phyloP scores from a whole-genome alignment of 2,329 filamentous ascomycete genomes.

The Claviceps citrina region DNA sequence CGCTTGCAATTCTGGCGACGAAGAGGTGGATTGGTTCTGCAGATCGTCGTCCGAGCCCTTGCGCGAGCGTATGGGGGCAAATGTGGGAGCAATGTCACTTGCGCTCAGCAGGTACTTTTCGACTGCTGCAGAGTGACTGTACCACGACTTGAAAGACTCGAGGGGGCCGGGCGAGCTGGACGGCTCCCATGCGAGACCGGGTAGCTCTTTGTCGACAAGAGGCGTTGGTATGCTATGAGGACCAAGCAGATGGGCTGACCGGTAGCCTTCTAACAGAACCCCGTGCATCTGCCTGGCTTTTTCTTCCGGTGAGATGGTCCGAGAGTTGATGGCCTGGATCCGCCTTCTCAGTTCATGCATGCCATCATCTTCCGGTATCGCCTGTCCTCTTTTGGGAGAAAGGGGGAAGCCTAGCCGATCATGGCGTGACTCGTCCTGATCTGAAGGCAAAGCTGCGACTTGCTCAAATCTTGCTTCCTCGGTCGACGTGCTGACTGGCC shows the following conservation, averaged over 20 bases:
- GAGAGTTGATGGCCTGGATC: conserved; percentile 53
- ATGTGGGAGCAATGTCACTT: conserved; percentile 53
- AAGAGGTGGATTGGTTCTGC: conserved; percentile 10
- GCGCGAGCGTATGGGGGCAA: conserved; percentile 37
- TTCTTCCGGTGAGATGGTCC: conserved; percentile 40
- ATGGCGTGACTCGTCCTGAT: conserved; percentile 12
- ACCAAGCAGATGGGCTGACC: conserved; percentile 15
- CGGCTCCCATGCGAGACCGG: conserved; percentile 22
- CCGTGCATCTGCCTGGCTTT: conserved; percentile 61
- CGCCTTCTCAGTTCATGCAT: conserved; percentile 51
- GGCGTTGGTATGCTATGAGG: conserved; percentile 5
- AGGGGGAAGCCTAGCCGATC: conserved; percentile 21
- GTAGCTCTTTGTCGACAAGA: conserved; percentile 8
- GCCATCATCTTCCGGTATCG: conserved; percentile 62
- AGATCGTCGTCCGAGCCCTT: conserved; percentile 31
- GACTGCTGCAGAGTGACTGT: conserved; percentile 23
- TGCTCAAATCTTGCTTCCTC: conserved; percentile 21
- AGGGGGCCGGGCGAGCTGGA: conserved; percentile 29
- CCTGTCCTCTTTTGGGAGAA: conserved; percentile 16
- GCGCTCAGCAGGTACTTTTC: conserved; percentile 37
- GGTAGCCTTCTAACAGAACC: conserved; percentile 54
- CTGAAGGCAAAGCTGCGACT: conserved; percentile 8
- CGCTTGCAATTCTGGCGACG: conserved; percentile 19
- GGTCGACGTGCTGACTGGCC: conserved; percentile 20
- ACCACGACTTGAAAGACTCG: conserved; percentile 45